Conservation (phyloP, 257 asterid genomes). For the Capsicum chinense region DNA sequence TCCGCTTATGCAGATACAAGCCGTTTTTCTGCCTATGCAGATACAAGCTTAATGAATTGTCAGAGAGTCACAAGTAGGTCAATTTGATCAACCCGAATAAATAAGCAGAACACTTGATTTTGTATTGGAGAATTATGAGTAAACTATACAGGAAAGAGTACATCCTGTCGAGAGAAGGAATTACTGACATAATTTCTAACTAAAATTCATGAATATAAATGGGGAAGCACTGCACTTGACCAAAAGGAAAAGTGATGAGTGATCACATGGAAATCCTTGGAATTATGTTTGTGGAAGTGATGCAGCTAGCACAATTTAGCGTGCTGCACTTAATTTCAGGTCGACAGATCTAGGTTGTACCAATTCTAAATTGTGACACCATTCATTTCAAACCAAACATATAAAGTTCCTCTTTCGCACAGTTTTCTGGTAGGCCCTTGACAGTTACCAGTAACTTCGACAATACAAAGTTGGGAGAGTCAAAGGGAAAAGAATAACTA, state of each 20-base stretch:
- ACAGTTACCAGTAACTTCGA: neutral
- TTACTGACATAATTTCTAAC: neutral
- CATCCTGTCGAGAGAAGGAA: conserved; percentile 3
- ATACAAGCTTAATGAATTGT: neutral
- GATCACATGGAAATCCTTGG: conserved; percentile 18
- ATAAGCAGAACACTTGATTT: conserved; percentile 9
- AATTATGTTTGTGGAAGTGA: neutral
- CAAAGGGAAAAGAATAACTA: neutral
- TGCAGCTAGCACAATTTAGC: neutral
- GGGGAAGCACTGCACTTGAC: neutral
- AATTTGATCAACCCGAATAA: neutral
- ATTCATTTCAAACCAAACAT: neutral
- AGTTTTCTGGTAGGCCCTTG: neutral
- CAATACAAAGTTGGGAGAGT: neutral
- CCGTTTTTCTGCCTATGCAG: neutral
- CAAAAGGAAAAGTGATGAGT: neutral
- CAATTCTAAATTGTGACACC: neutral
- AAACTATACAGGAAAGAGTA: neutral
- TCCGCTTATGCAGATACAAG: neutral
- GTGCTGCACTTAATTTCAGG: conserved; percentile 8
- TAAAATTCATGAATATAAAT: neutral
- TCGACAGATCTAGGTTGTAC: conserved; percentile 10
- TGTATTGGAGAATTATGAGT: neutral
- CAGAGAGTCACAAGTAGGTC: neutral
- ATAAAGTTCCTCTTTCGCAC: neutral